Conservation (phyloP, 1,139 yeast species). For the Blastobotrys proliferans region DNA sequence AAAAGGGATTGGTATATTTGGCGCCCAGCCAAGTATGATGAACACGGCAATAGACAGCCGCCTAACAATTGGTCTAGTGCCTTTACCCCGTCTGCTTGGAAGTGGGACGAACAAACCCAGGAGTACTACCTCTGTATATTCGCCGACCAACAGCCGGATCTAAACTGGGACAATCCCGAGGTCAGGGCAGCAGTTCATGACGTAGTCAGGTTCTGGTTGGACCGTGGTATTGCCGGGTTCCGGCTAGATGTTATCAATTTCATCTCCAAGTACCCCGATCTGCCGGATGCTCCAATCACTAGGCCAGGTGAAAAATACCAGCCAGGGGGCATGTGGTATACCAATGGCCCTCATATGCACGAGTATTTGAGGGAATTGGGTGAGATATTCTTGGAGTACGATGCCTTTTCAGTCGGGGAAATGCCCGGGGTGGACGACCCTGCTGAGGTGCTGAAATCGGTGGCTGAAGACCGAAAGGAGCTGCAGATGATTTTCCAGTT, state of each 20-base stretch:
- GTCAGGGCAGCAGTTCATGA: conserved; percentile 50
- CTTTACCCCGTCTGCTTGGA: conserved; percentile 50
- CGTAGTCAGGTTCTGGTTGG: conserved; percentile 52
- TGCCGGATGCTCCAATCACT: conserved; percentile 49
- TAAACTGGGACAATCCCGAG: conserved; percentile 57
- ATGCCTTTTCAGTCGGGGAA: conserved; percentile 58
- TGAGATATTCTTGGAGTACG: conserved; percentile 44
- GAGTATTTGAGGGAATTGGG: conserved; percentile 54
- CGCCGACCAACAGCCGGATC: conserved; percentile 53
- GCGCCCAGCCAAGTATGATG: conserved; percentile 44
- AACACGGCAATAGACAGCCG: conserved; percentile 47
- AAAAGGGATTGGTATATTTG: conserved; percentile 63
- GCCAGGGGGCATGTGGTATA: too few relatives aligned
- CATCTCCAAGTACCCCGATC: conserved; percentile 48
- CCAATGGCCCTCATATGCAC: conserved; percentile 52
- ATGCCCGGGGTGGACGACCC: conserved; percentile 38
- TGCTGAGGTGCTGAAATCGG: conserved; percentile 44
- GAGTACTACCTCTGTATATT: conserved; percentile 55
- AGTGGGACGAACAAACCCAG: conserved; percentile 47
- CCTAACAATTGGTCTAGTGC: conserved; percentile 56
- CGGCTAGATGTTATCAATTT: conserved; percentile 54
- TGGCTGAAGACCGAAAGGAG: conserved; percentile 46
- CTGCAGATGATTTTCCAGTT: conserved; percentile 45
- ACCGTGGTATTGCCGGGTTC: conserved; percentile 56
- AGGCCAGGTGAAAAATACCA: too few relatives aligned